These are phyloP conservation scores for Nicotiana noctiflora DNA, from an alignment of 257 asterid species.

Conservation along the genomic window DNA sequence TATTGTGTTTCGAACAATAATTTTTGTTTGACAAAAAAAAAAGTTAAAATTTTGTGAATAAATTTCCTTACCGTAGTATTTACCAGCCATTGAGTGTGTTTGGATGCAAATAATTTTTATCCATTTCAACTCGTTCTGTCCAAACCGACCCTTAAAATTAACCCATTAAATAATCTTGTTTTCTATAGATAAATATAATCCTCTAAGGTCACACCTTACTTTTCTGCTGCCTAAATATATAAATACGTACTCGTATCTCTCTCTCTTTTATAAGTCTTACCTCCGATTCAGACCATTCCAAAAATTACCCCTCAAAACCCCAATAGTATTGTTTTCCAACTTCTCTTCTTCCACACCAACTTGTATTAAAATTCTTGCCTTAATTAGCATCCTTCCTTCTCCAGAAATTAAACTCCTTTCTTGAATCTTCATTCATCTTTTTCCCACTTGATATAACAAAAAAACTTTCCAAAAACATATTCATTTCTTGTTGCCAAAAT, in stretches of 20 bases:
- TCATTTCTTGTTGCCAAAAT: neutral
- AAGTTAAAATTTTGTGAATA: no score
- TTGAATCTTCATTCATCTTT: neutral
- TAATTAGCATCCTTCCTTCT: neutral
- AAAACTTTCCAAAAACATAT: neutral
- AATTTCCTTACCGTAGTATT: no score
- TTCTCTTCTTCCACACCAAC: constrained; percentile 17
- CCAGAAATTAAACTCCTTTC: neutral
- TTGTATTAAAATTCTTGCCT: constrained; percentile 8
- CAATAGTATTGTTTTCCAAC: constrained; percentile 10
- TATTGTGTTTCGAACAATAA: no score
- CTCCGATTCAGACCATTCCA: constrained; percentile 10
- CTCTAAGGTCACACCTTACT: neutral
- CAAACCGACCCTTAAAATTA: neutral
- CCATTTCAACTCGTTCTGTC: neutral
- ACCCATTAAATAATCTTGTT: neutral
- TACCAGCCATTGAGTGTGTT: no score
- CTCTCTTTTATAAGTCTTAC: constrained; percentile 5
- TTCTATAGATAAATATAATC: neutral
- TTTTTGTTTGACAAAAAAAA: no score
- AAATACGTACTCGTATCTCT: neutral
- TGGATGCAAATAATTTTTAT: neutral
- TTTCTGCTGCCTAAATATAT: neutral
- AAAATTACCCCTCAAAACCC: neutral
- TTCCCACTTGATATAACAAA: neutral